Evolutionary conservation across 768 basidiomycete species (phyloP), one percentile per base, ranked within the genome.

Genomic region (Kwoniella heveanensis): DNA sequence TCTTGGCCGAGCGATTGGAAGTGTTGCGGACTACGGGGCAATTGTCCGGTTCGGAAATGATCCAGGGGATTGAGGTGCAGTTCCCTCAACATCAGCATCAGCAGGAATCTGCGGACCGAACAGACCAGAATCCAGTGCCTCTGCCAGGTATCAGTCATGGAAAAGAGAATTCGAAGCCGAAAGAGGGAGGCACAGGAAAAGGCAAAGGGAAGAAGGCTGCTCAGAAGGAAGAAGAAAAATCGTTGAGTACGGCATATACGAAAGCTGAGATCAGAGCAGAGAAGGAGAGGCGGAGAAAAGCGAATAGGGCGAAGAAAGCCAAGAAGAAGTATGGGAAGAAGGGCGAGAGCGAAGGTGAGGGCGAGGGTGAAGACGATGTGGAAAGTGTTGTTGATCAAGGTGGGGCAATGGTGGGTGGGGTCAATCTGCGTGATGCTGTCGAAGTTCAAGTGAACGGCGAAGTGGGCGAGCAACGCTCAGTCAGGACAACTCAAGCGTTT

Each of bases 301-400:
- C 89, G 44, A 86, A 85, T 63, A 84, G 87, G 67, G 83, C 85
- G 60, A 92, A 90, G 82, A 93, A 92, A 76, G 86, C 87, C 0
- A 90, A 86, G 81, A 89, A 86, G 82, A 89, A 87, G 77, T 82
- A 82, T 37, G 63, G 53, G 29, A 71, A 70, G 57, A 60, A 55
- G 27, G 67, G 70, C 54, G 64, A 63, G 22, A 51, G 17, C 0
- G 59, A 58, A 19, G 60, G 24, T 47, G 44, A 46, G 39, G 60
- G 19, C 2, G 52, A 17, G 27, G 64, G 47, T 12, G 60, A 57
- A 26, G 24, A 7, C 24, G 64, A 62, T 19, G 58, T 8, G 8
- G 39, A 19, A 19, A 44, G 15, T 17, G 39, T 6, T 5, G 13
- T 6, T 32, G 32, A 32, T n/a, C n/a, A n/a, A n/a, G n/a, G n/a